phyloP scores from a whole-genome alignment of 495 filamentous ascomycete genomes.

The Hypoxylon lienhwacheense region DNA sequence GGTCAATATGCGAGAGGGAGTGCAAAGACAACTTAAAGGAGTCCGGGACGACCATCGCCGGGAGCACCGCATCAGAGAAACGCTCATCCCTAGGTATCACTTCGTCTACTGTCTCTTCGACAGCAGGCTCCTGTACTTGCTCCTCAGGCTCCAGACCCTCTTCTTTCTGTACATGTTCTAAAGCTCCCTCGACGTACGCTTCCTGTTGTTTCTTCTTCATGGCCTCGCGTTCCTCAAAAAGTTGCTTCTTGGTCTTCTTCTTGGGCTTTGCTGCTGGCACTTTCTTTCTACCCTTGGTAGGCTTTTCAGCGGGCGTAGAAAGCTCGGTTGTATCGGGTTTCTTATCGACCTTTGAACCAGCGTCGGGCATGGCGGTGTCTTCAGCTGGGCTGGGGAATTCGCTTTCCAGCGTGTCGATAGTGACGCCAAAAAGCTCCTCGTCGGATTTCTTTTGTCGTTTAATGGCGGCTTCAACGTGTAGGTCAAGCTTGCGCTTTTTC shows the following conservation, averaged over 20 bases:
- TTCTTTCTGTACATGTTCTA: constrained; percentile 33
- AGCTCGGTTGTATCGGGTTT: constrained; percentile 41
- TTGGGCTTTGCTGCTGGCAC: constrained; percentile 51
- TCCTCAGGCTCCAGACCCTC: constrained; percentile 37
- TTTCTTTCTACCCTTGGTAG: constrained; percentile 47
- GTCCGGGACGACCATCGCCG: constrained; percentile 32
- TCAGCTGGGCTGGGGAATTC: constrained; percentile 49
- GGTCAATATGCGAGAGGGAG: constrained; percentile 29
- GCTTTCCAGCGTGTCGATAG: constrained; percentile 54
- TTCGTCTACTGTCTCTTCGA: constrained; percentile 19
- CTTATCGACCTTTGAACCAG: constrained; percentile 39
- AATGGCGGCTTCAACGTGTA: constrained; percentile 60
- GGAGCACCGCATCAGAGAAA: constrained; percentile 36
- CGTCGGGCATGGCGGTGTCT: constrained; percentile 44
- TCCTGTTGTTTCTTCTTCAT: constrained; percentile 54
- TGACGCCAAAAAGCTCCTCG: constrained; percentile 71
- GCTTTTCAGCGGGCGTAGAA: constrained; percentile 20
- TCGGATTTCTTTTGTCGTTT: constrained; percentile 76
- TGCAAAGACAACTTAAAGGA: constrained; percentile 31
- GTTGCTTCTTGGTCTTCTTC: constrained; percentile 74
- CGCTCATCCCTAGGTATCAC: constrained; percentile 29
- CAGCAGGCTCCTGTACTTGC: constrained; percentile 8
- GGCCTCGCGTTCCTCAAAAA: constrained; percentile 68
- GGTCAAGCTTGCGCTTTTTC: constrained; percentile 71
- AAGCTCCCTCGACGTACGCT: constrained; percentile 41